Evolutionary conservation across 169 alveolate species (phyloP).

Genomic region (Plasmodium vivax): DNA sequence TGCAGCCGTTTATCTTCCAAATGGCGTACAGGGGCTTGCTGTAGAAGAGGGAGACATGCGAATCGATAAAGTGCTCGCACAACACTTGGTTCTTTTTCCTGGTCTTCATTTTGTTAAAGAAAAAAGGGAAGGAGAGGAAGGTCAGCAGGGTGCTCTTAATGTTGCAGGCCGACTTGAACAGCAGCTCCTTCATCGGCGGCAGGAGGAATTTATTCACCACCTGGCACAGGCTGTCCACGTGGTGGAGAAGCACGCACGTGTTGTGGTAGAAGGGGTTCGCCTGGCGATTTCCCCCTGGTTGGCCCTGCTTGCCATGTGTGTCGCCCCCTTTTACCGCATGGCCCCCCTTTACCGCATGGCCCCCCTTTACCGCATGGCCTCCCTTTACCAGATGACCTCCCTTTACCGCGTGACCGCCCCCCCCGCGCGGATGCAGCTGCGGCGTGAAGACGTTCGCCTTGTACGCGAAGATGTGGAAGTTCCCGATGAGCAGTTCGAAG

Average conservation of each 20-base stretch:
- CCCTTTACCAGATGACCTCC: not conserved
- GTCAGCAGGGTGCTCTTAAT: constrained; percentile 48
- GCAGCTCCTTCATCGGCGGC: not conserved
- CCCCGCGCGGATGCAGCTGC: not conserved
- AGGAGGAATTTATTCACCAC: constrained; percentile 24
- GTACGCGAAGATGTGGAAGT: constrained; percentile 56
- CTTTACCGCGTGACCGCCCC: not conserved
- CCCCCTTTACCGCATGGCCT: not conserved
- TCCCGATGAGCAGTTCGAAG: constrained; percentile 32
- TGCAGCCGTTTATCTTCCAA: constrained; percentile 45
- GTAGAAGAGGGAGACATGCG: constrained; percentile 24
- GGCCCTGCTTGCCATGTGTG: not conserved
- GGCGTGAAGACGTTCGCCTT: constrained; percentile 55
- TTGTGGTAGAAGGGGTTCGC: constrained; percentile 15
- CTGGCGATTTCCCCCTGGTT: not conserved
- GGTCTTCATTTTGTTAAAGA: constrained; percentile 16
- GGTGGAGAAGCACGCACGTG: constrained; percentile 9
- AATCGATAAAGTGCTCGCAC: constrained; percentile 66
- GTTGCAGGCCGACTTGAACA: constrained; percentile 43
- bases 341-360: not conserved
- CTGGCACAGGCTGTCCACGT: constrained; percentile 20
- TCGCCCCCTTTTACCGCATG: not conserved
- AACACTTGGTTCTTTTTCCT: not conserved
- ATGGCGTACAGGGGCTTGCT: constrained; percentile 13
- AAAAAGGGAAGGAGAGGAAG: constrained; percentile 60